Evolutionary conservation across 441 rosid species (phyloP).

Genomic region (Raphanus hybrid): DNA sequence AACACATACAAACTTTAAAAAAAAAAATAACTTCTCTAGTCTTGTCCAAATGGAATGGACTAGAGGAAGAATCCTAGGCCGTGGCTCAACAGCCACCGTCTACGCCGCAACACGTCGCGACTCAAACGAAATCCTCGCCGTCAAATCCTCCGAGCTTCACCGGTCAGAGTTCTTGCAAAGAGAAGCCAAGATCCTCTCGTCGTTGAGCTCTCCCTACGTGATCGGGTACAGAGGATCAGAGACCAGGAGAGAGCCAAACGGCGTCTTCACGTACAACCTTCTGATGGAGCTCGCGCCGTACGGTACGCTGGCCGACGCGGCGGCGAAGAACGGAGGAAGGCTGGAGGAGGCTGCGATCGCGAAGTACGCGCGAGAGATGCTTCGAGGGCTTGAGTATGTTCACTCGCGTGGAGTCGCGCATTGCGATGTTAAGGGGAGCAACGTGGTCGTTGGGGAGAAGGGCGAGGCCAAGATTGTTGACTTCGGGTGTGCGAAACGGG

Average conservation of each 20-base stretch:
- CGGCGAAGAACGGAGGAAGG: slow-evolving; percentile 46
- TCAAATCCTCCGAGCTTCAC: slow-evolving; percentile 57
- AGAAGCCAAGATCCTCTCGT: slow-evolving; percentile 57
- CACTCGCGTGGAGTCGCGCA: slow-evolving; percentile 65
- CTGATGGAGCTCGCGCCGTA: slow-evolving; percentile 61
- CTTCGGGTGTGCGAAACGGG: slow-evolving; percentile 69
- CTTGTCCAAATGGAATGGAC: slow-evolving; percentile 66
- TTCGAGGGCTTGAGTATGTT: slow-evolving; percentile 57
- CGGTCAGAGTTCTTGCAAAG: slow-evolving; percentile 54
- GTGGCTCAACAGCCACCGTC: slow-evolving; percentile 78
- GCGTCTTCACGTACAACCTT: slow-evolving; percentile 50
- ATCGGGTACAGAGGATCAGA: slow-evolving; percentile 65
- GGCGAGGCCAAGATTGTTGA: slow-evolving; percentile 69
- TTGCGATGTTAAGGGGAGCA: slow-evolving; percentile 71
- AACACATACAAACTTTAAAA: not conserved
- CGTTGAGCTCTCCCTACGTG: slow-evolving; percentile 50
- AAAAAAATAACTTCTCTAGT: slow-evolving; percentile 5
- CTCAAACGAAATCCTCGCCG: slow-evolving; percentile 60
- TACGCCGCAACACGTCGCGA: slow-evolving; percentile 51
- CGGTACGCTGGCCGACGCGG: slow-evolving; percentile 54
- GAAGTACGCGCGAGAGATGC: slow-evolving; percentile 46
- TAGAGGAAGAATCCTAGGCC: slow-evolving; percentile 67
- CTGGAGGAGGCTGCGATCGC: slow-evolving; percentile 36
- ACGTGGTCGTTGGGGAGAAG: slow-evolving; percentile 50
- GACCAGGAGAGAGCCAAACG: slow-evolving; percentile 46